Percentiles rank a stretch among this genome's conserved stretches.
Evolutionary conservation across 768 basidiomycete species (phyloP).

Genomic region (Mycena galopus): DNA sequence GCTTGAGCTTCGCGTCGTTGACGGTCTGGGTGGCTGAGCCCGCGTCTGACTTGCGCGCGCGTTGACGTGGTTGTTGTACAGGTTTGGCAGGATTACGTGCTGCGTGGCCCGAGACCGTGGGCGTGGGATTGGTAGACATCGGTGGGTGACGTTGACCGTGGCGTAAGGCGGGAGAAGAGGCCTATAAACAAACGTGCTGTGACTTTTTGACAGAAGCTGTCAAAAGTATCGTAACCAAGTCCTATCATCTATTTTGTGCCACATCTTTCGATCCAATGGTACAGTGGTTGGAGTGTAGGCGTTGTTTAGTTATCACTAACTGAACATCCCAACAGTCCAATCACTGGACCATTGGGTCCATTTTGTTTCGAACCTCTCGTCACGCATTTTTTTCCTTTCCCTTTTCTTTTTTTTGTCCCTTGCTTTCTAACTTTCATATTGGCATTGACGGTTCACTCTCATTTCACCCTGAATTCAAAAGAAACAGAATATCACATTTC

Average conservation of each 20-base stretch:
- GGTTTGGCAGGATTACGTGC: background rate
- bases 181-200: background rate
- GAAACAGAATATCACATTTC: too few relatives aligned
- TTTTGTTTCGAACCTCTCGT: background rate
- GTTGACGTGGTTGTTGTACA: background rate
- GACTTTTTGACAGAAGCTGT: conserved; percentile 1
- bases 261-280: background rate
- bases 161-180: background rate
- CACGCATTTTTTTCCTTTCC: too few relatives aligned
- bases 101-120: background rate
- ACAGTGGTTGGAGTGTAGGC: background rate
- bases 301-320: background rate
- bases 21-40: background rate
- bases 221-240: background rate
- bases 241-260: too few relatives aligned
- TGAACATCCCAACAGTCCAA: background rate
- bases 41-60: background rate
- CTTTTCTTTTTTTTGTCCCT: too few relatives aligned
- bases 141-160: background rate
- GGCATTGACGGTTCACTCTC: too few relatives aligned
- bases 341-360: background rate
- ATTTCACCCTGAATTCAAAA: too few relatives aligned
- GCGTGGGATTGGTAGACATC: background rate
- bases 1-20: background rate
- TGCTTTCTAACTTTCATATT: too few relatives aligned